Percentiles rank a stretch among this genome's conserved stretches.
These are phyloP conservation scores for Pseudonectria foliicola DNA, from an alignment of 2,329 filamentous ascomycete species.

Conservation along the genomic window DNA sequence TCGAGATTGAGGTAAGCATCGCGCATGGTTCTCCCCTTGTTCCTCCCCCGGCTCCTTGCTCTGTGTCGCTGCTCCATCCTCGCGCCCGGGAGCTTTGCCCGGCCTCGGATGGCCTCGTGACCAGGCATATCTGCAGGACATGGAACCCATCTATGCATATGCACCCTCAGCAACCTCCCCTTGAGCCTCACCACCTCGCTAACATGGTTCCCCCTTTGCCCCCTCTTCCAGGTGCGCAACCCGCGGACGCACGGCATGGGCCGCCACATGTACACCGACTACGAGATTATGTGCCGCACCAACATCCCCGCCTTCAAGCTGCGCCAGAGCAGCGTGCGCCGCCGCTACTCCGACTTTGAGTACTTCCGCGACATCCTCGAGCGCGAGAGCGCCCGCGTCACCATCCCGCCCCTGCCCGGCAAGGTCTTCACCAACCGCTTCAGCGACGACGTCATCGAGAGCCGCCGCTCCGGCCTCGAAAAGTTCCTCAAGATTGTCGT, in stretches of 20 bases:
- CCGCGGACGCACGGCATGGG: constrained; percentile 92
- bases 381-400: constrained; percentile 87
- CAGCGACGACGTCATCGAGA: constrained; percentile 96
- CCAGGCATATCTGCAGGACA: no score
- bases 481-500: constrained; percentile 97
- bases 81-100: constrained; percentile 3
- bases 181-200: constrained; percentile 1
- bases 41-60: not conserved
- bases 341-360: constrained; percentile 96
- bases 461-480: constrained; percentile 82
- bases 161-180: no score
- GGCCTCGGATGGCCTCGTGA: no score
- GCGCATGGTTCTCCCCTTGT: constrained; percentile 8
- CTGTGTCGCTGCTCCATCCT: not conserved
- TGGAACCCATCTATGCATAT: no score
- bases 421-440: constrained; percentile 99
- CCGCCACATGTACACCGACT: constrained; percentile 96
- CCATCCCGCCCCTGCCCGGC: constrained; percentile 88
- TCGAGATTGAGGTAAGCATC: constrained; percentile 88
- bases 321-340: constrained; percentile 76
- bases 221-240: constrained; percentile 67
- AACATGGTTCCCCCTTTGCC: constrained; percentile 1
- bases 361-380: constrained; percentile 98
- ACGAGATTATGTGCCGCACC: constrained; percentile 94
- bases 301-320: constrained; percentile 99